Conservation (phyloP, 2,329 filamentous ascomycete species). For the Penicillium sumatraense region DNA sequence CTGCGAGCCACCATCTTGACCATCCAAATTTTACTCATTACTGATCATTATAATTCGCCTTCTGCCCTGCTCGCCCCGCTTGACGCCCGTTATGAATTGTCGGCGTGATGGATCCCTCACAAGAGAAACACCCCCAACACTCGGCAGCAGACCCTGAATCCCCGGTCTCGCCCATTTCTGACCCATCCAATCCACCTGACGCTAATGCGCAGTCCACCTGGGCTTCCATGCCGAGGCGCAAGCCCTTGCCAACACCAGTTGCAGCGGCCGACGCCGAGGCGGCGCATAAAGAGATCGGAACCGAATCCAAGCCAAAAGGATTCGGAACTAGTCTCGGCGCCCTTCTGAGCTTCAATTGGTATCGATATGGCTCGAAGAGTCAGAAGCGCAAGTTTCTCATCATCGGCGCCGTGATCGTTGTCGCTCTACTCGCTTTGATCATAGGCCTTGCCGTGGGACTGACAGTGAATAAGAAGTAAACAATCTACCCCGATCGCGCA, state of each 20-base stretch:
- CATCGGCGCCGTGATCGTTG: conserved; percentile 13
- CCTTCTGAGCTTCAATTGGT: conserved; percentile 2
- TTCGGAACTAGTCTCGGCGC: neutral
- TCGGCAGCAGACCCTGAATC: neutral
- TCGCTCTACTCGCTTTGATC: conserved; percentile 24
- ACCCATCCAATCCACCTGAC: neutral
- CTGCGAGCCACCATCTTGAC: neutral
- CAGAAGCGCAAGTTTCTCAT: conserved; percentile 24
- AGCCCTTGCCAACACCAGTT: conserved; percentile 11
- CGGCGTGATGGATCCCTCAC: neutral
- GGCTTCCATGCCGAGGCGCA: conserved; percentile 18
- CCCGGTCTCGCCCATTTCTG: neutral
- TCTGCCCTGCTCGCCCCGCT: neutral
- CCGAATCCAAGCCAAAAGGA: neutral
- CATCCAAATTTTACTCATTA: neutral
- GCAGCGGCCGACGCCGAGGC: conserved; percentile 1
- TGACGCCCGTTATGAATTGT: neutral
- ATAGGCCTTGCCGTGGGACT: conserved; percentile 33
- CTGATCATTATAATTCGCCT: neutral
- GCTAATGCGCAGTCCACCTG: conserved; percentile 2
- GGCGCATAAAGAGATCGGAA: neutral
- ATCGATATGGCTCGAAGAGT: conserved; percentile 9
- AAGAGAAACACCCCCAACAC: conserved; percentile 1
- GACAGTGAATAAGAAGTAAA: conserved; percentile 24
- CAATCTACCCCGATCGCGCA: neutral